phyloP scores from a whole-genome alignment of 192 early-diverging fungal genomes.

The Coemansia sp. region DNA sequence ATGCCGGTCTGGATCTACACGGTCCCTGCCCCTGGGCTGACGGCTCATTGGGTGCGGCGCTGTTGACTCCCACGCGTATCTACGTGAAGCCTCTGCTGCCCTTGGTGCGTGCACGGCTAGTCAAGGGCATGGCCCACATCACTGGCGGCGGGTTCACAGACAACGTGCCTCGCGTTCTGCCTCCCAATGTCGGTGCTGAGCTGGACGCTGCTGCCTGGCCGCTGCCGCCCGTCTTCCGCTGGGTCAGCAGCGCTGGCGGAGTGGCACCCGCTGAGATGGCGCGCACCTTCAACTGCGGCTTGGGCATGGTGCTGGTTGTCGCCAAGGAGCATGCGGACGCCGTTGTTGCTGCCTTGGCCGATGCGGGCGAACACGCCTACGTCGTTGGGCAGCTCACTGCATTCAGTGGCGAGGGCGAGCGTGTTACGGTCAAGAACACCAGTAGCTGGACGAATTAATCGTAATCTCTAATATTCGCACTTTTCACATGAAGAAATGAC shows the following conservation, averaged over 20 bases:
- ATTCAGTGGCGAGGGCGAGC: constrained; percentile 12
- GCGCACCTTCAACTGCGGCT: constrained; percentile 98
- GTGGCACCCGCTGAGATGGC: constrained; percentile 77
- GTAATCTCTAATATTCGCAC: neutral
- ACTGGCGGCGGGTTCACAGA: constrained; percentile 98
- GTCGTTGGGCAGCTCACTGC: constrained; percentile 64
- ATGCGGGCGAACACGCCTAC: constrained; percentile 66
- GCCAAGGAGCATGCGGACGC: constrained; percentile 59
- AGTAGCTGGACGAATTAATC: constrained; percentile 15
- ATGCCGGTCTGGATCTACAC: constrained; percentile 68
- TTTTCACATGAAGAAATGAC: neutral
- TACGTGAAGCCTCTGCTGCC: constrained; percentile 94
- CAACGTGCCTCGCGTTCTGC: constrained; percentile 96
- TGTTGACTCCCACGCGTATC: constrained; percentile 92
- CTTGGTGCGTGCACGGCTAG: constrained; percentile 60
- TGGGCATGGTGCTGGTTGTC: constrained; percentile 96
- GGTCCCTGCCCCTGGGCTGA: constrained; percentile 75
- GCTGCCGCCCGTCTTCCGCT: constrained; percentile 91
- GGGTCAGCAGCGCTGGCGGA: constrained; percentile 81
- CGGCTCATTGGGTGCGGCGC: constrained; percentile 67
- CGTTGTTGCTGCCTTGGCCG: constrained; percentile 59
- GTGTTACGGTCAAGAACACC: constrained; percentile 30
- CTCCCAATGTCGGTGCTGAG: constrained; percentile 72
- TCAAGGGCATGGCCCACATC: constrained; percentile 98
- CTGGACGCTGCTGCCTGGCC: constrained; percentile 82